These are phyloP conservation scores for Hygrophila difformis DNA, from an alignment of 257 asterid species.

Conservation along the genomic window DNA sequence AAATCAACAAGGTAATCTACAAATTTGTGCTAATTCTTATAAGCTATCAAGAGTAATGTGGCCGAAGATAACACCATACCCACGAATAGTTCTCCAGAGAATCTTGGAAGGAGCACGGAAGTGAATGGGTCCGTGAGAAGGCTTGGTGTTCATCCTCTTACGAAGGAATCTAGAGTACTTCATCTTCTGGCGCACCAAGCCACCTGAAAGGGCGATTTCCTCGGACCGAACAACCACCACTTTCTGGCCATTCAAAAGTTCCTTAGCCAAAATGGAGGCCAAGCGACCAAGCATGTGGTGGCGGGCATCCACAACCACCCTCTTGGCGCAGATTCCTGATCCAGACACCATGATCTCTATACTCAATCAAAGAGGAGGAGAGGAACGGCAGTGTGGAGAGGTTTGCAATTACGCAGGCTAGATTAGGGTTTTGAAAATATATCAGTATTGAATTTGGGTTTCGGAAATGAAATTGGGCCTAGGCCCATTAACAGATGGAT, in stretches of 20 bases:
- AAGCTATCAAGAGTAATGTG: too few relatives aligned
- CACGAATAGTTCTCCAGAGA: conserved; percentile 58
- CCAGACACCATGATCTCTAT: conserved; percentile 36
- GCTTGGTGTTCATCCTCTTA: conserved; percentile 55
- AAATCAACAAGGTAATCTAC: too few relatives aligned
- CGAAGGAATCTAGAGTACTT: conserved; percentile 44
- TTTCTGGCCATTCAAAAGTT: conserved; percentile 37
- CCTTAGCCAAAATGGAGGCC: conserved; percentile 42
- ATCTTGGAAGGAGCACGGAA: too few relatives aligned
- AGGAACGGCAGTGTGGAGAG: too few relatives aligned
- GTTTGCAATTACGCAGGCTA: too few relatives aligned
- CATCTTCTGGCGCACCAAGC: conserved; percentile 50
- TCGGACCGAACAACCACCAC: conserved; percentile 47
- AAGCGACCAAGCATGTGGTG: conserved; percentile 45
- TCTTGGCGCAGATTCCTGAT: conserved; percentile 37
- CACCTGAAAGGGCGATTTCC: conserved; percentile 48
- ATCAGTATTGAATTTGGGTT: too few relatives aligned
- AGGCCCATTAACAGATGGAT: too few relatives aligned
- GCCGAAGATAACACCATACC: conserved; percentile 22
- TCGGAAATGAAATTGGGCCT: too few relatives aligned
- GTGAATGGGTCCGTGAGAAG: too few relatives aligned
- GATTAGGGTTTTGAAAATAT: too few relatives aligned
- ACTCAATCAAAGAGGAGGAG: too few relatives aligned
- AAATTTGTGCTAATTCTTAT: too few relatives aligned
- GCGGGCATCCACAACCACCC: conserved; percentile 45